Conservation (phyloP, 1,284 basidiomycete genomes). For the Sanghuangporus baumii region DNA sequence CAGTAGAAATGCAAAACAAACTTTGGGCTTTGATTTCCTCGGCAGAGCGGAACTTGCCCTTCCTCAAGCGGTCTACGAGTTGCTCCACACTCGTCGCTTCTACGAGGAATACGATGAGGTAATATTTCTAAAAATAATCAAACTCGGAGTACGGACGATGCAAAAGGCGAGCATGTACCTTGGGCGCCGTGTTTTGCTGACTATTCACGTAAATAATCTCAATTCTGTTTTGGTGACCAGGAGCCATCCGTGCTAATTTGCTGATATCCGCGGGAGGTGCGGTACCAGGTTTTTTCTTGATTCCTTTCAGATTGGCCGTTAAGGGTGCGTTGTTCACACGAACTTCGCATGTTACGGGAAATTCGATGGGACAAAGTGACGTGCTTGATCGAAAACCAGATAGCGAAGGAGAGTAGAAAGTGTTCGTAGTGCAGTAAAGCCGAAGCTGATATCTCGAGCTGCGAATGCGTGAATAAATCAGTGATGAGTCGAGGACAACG, state of each 20-base stretch:
- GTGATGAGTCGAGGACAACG: neutral
- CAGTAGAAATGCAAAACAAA: conserved; percentile 30
- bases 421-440: conserved; percentile 88
- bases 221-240: conserved; percentile 55
- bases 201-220: conserved; percentile 92
- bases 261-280: conserved; percentile 86
- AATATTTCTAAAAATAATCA: conserved; percentile 65
- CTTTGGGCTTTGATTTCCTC: conserved; percentile 67
- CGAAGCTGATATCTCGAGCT: conserved; percentile 78
- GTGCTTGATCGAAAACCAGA: conserved; percentile 46
- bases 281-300: conserved; percentile 96
- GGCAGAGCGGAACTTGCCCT: conserved; percentile 57
- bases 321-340: conserved; percentile 72
- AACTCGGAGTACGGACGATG: neutral
- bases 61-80: conserved; percentile 62
- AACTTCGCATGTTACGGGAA: conserved; percentile 88
- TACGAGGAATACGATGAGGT: conserved; percentile 77
- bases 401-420: conserved; percentile 58
- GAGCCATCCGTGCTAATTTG: conserved; percentile 46
- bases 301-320: conserved; percentile 78
- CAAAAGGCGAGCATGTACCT: neutral
- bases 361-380: conserved; percentile 76
- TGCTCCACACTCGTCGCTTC: conserved; percentile 63
- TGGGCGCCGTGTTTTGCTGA: conserved; percentile 43
- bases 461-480: neutral